Conservation (phyloP, 208 protist species). For the Acanthamoeba castellanii region DNA sequence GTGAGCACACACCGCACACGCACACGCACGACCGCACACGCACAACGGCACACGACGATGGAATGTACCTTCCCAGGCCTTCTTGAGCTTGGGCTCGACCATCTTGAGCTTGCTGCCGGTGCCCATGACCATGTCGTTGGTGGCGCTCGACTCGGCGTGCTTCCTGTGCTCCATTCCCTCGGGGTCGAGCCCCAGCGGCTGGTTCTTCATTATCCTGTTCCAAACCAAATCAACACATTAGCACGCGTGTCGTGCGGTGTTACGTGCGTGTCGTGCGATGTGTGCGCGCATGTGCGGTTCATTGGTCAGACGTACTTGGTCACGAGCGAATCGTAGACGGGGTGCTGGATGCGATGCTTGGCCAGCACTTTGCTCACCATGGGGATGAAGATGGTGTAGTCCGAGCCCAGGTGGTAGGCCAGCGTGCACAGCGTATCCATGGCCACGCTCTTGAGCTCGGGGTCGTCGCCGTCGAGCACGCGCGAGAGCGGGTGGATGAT, state of each 20-base stretch:
- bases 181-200: conserved; percentile 73
- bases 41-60: conserved; percentile 25
- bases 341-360: conserved; percentile 80
- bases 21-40: no score
- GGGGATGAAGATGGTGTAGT: conserved; percentile 93
- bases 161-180: background rate
- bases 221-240: background rate
- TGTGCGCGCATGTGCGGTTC: background rate
- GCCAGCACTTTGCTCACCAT: conserved; percentile 88
- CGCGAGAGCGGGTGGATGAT: conserved; percentile 90
- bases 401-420: conserved; percentile 89
- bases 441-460: conserved; percentile 49
- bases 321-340: conserved; percentile 82
- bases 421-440: conserved; percentile 89
- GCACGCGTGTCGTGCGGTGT: background rate
- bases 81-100: conserved; percentile 88
- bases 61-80: conserved; percentile 87
- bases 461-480: conserved; percentile 30
- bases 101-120: conserved; percentile 58
- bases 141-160: conserved; percentile 29
- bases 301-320: no score
- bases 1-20: no score
- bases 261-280: no score
- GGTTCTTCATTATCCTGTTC: conserved; percentile 79
- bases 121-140: conserved; percentile 8